Percentiles rank a stretch among this genome's conserved stretches.
Evolutionary conservation across 805 yeast species (phyloP).

Genomic region (Tetrapisispora taiwanensis): DNA sequence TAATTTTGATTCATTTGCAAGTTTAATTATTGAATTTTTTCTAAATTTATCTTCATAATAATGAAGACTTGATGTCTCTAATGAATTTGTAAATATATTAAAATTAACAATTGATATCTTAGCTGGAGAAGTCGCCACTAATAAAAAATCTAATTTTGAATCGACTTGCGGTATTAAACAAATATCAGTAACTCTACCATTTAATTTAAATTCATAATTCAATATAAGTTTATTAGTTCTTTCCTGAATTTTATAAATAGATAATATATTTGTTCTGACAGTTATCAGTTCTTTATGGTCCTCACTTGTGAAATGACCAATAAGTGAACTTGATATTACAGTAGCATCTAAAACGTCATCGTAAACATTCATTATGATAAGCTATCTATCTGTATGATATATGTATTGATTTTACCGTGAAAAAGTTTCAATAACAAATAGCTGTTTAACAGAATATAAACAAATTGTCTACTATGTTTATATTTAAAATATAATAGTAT

Average conservation of each 20-base stretch:
- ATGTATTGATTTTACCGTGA: no score
- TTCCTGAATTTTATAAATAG: slow-evolving; percentile 17
- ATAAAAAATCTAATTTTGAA: slow-evolving; percentile 46
- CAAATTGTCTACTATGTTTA: no score
- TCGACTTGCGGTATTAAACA: slow-evolving; percentile 41
- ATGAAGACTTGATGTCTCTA: slow-evolving; percentile 74
- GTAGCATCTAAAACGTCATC: slow-evolving; percentile 71
- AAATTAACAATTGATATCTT: slow-evolving; percentile 70
- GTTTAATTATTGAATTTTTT: slow-evolving; percentile 33
- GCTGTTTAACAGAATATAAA: no score
- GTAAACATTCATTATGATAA: slow-evolving; percentile 57
- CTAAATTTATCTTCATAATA: slow-evolving; percentile 67
- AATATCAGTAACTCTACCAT: slow-evolving; percentile 58
- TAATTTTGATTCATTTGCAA: slow-evolving; percentile 33
- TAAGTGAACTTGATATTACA: slow-evolving; percentile 50
- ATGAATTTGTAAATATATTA: slow-evolving; percentile 42
- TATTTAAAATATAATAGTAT: no score
- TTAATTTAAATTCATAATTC: slow-evolving; percentile 56
- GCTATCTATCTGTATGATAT: no score
- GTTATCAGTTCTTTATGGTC: slow-evolving; percentile 45
- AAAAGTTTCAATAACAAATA: no score
- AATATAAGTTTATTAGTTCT: slow-evolving; percentile 27
- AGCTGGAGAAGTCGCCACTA: slow-evolving; percentile 62
- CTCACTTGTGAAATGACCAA: slow-evolving; percentile 39
- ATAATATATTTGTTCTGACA: slow-evolving; percentile 58